Conservation (phyloP, 331 rosid genomes). For the Saraca asoca region DNA sequence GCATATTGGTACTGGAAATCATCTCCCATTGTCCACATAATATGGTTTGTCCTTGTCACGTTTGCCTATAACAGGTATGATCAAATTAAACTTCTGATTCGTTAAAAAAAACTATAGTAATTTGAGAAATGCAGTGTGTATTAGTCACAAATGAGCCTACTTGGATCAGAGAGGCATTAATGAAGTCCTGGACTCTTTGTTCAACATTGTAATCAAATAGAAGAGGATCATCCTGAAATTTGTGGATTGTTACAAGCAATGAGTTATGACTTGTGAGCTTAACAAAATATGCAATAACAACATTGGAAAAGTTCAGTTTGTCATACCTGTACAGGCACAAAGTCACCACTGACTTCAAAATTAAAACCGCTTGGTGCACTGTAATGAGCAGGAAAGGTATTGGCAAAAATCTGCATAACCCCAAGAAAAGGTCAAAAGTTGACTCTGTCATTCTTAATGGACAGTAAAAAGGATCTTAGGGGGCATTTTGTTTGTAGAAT, state of each 20-base stretch:
- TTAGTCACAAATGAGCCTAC: conserved; percentile 28
- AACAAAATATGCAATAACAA: conserved; percentile 27
- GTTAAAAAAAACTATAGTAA: not conserved
- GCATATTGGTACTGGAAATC: conserved; percentile 91
- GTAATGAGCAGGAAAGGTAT: conserved; percentile 78
- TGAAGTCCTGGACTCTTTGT: conserved; percentile 68
- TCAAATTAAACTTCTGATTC: conserved; percentile 5
- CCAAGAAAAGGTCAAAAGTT: not conserved
- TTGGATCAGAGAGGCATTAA: conserved; percentile 55
- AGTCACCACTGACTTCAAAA: conserved; percentile 58
- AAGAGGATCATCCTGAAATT: conserved; percentile 72
- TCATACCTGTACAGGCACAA: conserved; percentile 65
- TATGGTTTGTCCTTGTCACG: conserved; percentile 79
- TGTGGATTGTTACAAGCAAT: conserved; percentile 21
- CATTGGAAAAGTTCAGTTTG: not conserved
- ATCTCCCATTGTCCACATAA: conserved; percentile 99
- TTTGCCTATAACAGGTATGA: conserved; percentile 56
- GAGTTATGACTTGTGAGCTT: not conserved
- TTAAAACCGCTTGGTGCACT: conserved; percentile 71
- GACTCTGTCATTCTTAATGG: not conserved
- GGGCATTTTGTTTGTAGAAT: too few species aligned
- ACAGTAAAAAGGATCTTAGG: not conserved
- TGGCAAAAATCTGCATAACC: conserved; percentile 68
- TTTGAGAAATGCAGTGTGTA: not conserved
- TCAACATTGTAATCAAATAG: conserved; percentile 66